Base-by-base conservation (phyloP, 1,284 basidiomycete species). In the Boletellus dicymbophilus region DNA sequence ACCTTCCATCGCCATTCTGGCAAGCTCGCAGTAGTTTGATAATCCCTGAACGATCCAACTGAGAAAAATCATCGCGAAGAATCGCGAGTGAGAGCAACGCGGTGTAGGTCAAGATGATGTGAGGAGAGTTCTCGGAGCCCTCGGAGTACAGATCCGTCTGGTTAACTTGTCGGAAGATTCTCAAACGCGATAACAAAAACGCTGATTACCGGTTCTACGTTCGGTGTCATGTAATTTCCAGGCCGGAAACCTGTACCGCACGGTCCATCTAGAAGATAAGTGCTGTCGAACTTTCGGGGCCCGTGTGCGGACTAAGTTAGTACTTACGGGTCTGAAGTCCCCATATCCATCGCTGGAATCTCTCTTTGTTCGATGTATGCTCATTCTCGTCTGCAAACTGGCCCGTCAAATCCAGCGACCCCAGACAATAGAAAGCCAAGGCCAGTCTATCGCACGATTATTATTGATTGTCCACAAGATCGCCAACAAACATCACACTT, bases 101-200 rank as follows among this genome's bases (percentile, higher is more conserved):
- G 1, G 93, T 92, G 63, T 97, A 97, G 9, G 94, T 94, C 79
- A 93, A 91, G 50, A 95, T 93, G n/a, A 96, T 73, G 66, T 96
- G 90, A 1, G 90, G 87, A 6, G 80, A 77, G 54, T 90, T 81
- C 56, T 80, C 57, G 77, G 62, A 64, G 18, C 20, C 27, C 44
- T 78, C 71, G 6, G 71, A 69, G 55, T 77, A 75, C 26, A 66
- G 61, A 50, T 69, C 66, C 11, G 12, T 38, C 73, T 71, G 52
- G 37, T 41, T 43, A 31, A 48, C 37, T 21, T 37, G 37, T 58
- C 44, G 49, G 46, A 46, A 37, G 43, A 37, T 44, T 46, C 50
- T 50, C 16, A 36, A 31, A 23, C 33, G 27, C 41, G 37, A 46
- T 28, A 37, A 52, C 28, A 18, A 28, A 44, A 51, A 27, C 30